Conservation (phyloP, 139 green algal genomes). For the Chlorella sp. region DNA sequence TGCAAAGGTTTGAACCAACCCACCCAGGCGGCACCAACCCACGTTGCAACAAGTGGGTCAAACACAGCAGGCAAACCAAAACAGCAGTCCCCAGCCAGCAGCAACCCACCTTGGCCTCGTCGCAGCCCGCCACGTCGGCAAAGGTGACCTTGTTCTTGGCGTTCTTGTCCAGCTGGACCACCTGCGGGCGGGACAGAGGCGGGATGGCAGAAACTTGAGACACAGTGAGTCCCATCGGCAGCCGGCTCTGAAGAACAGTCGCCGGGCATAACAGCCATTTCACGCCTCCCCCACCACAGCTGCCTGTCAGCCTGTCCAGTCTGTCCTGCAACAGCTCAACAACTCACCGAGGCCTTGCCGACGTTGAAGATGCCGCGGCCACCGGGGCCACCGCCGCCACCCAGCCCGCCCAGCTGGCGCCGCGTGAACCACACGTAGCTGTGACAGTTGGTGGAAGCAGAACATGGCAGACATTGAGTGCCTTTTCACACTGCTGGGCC, state of each 20-base stretch:
- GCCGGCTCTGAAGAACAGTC: no score
- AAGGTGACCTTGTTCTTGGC: slow-evolving; percentile 92
- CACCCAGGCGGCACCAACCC: no score
- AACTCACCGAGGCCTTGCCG: slow-evolving; percentile 77
- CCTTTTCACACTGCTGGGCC: no score
- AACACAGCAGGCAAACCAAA: background rate
- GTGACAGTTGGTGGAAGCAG: no score
- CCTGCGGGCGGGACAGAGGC: slow-evolving; percentile 28
- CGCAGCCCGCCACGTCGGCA: slow-evolving; percentile 95
- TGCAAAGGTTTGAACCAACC: no score
- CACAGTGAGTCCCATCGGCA: no score
- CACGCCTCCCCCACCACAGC: no score
- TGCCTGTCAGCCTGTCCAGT: no score
- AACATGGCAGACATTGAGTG: no score
- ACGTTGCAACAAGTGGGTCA: no score
- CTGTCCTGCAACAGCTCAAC: background rate
- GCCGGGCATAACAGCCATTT: no score
- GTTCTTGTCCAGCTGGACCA: slow-evolving; percentile 88
- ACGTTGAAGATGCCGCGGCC: slow-evolving; percentile 92
- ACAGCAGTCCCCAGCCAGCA: background rate
- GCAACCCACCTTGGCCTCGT: slow-evolving; percentile 88
- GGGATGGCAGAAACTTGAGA: no score
- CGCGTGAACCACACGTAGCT: slow-evolving; percentile 90
- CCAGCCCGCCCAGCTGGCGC: slow-evolving; percentile 70
- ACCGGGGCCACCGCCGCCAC: slow-evolving; percentile 59